Evolutionary conservation across 2,329 filamentous ascomycete species (phyloP), one percentile per base, ranked within the genome.

Genomic region (Shiraia bambusicola): DNA sequence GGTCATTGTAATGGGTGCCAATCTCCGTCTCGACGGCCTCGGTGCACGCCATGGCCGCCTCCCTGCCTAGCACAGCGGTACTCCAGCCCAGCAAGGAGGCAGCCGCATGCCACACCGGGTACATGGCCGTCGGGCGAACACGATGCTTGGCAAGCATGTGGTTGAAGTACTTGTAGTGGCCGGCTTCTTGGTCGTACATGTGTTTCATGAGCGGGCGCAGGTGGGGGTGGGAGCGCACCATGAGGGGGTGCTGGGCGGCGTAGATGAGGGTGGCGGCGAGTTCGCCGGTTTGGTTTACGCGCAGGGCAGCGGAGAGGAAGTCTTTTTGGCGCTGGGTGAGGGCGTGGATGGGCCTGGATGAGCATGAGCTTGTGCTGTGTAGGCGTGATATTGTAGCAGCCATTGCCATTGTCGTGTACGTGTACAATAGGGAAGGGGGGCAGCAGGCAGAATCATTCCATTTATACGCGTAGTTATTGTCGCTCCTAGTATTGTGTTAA

Each of bases 1-100:
- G 93, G 51, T 83, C 83, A 66, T 97, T 97, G 69, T 98, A 98
- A 72, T 98, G 93, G 19, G 83, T 83, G 2, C 93, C 93, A 50
- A 98, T 98, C 74, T 97, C 93, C 6, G 92, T 98, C 76, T 98
- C 93, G 1, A 98, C 92, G 1, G 93, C 93, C 71, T 98, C 93
- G 1, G 93, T 97, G 67, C 93, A 98, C 10, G 93, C 93, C 93
- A 98, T 98, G 26, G 93, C 92, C 2, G 92, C 91, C 71, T 97
- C 90, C 34, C 89, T 81, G 1, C 93, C 91, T 78, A 98, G 79
- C 29, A 93, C 72, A 0, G 87, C 93, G 0, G 93, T 98, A 4
- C 81, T 79, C 90, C 93, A 96, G 13, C 93, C 93, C 6, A 98
- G 72, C 0, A 85, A 81, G 0, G 86, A 85, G 1, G 93, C 88